Evolutionary conservation across 305 asterid genomes (phyloP).

Genomic region (Caryopteris hybrid): DNA sequence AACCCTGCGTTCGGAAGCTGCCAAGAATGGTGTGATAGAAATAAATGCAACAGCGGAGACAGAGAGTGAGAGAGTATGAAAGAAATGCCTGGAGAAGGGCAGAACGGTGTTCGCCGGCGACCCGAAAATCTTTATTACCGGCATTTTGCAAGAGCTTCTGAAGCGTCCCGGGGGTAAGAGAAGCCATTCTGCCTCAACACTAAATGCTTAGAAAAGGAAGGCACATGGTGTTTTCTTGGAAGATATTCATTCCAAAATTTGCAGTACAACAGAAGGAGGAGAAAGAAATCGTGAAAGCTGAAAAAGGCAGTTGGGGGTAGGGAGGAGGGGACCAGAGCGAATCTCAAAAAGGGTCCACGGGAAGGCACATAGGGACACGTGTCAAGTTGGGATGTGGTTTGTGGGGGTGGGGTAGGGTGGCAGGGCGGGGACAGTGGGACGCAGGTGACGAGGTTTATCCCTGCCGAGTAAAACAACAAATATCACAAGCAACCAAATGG

Average conservation of each 20-base stretch:
- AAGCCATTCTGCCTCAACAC: conserved; percentile 40
- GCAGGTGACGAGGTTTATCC: conserved; percentile 36
- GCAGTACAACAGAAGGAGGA: neutral
- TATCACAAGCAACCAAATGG: neutral
- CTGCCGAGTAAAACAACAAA: neutral
- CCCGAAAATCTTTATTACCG: conserved; percentile 57
- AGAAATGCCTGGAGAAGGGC: conserved; percentile 72
- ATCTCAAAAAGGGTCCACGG: conserved; percentile 40
- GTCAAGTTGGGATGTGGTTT: conserved; percentile 38
- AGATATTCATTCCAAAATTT: neutral
- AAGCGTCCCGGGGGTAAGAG: conserved; percentile 72
- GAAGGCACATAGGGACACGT: conserved; percentile 35
- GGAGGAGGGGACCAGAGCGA: conserved; percentile 24
- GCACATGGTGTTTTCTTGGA: neutral
- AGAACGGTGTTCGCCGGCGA: conserved; percentile 85
- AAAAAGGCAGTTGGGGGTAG: conserved; percentile 1
- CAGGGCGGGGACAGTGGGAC: conserved; percentile 21
- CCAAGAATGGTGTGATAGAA: neutral
- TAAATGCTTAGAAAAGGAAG: neutral
- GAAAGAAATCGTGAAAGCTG: neutral
- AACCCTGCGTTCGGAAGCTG: neutral
- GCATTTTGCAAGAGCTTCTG: conserved; percentile 67
- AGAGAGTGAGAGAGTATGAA: neutral
- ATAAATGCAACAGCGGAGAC: neutral
- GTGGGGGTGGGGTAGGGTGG: neutral